Evolutionary conservation across 257 asterid genomes (phyloP).

Genomic region (Nicotiana tomentosiformis): DNA sequence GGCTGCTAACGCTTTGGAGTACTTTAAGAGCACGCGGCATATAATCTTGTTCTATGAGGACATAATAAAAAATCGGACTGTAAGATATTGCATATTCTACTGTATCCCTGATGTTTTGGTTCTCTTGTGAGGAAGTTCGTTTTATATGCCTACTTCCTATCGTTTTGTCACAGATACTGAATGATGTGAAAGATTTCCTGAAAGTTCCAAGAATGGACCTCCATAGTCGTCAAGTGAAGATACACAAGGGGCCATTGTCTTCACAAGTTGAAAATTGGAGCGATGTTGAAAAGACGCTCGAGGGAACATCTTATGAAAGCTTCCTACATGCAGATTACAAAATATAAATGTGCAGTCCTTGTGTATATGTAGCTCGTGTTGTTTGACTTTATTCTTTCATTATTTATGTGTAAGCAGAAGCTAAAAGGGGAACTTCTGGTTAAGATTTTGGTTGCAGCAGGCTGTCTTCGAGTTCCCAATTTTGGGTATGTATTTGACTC

Average conservation of each 20-base stretch:
- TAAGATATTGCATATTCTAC: conserved; percentile 26
- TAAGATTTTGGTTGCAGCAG: conserved; percentile 37
- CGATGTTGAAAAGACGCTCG: conserved; percentile 59
- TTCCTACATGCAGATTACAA: conserved; percentile 58
- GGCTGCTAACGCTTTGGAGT: conserved; percentile 50
- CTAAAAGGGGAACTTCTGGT: conserved; percentile 29
- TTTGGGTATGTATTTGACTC: neutral
- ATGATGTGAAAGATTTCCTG: conserved; percentile 74
- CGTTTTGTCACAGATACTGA: conserved; percentile 50
- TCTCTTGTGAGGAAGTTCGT: neutral
- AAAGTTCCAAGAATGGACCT: conserved; percentile 59
- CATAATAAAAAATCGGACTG: conserved; percentile 64
- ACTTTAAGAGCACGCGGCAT: conserved; percentile 75
- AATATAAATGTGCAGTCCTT: conserved; percentile 28
- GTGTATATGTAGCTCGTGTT: conserved; percentile 28
- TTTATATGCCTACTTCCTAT: neutral
- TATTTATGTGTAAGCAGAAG: conserved; percentile 44
- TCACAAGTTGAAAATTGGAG: conserved; percentile 82
- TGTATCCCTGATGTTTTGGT: neutral
- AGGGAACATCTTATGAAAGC: conserved; percentile 65
- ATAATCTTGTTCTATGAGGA: conserved; percentile 84
- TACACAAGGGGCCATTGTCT: conserved; percentile 71
- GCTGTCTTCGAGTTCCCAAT: neutral
- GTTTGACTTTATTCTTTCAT: conserved; percentile 42
- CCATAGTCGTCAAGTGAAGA: conserved; percentile 83